These are phyloP conservation scores for Collybiopsis confluens DNA, from an alignment of 768 basidiomycete genomes.

Conservation along the genomic window DNA sequence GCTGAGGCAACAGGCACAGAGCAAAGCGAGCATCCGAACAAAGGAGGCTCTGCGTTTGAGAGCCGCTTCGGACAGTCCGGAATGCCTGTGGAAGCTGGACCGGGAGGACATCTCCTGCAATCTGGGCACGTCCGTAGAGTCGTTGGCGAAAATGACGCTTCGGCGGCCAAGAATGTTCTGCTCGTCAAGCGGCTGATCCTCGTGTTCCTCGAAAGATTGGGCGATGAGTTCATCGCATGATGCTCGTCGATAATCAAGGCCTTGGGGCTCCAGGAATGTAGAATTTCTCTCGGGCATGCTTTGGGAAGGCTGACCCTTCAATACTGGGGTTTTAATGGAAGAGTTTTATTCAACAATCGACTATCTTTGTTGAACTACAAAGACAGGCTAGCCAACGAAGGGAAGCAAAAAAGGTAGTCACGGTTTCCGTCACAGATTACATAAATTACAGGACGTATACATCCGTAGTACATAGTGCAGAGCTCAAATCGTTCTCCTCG, in stretches of 20 bases:
- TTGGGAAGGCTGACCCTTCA: too few relatives aligned
- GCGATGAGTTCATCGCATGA: conserved; percentile 25
- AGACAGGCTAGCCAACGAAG: neutral
- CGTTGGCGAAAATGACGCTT: neutral
- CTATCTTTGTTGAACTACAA: too few relatives aligned
- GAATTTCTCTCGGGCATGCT: conserved; percentile 1
- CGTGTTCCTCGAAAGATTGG: conserved; percentile 11
- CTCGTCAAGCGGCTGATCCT: conserved; percentile 18
- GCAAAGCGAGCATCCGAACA: conserved; percentile 55
- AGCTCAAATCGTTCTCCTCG: conserved; percentile 35
- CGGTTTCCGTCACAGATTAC: too few relatives aligned
- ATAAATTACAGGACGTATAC: too few relatives aligned
- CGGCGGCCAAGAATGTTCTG: conserved; percentile 18
- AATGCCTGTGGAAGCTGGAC: neutral
- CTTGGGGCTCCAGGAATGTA: neutral
- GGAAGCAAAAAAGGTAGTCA: too few relatives aligned
- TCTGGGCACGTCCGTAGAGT: neutral
- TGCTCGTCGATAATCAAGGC: conserved; percentile 21
- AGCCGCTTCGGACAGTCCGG: neutral
- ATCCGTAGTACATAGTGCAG: too few relatives aligned
- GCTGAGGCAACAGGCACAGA: conserved; percentile 71
- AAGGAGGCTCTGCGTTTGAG: conserved; percentile 33
- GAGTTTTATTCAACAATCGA: too few relatives aligned
- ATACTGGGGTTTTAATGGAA: too few relatives aligned
- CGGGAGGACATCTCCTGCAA: neutral